phyloP scores from a whole-genome alignment of 192 early-diverging fungal species.

The Coemansia pectinata region DNA sequence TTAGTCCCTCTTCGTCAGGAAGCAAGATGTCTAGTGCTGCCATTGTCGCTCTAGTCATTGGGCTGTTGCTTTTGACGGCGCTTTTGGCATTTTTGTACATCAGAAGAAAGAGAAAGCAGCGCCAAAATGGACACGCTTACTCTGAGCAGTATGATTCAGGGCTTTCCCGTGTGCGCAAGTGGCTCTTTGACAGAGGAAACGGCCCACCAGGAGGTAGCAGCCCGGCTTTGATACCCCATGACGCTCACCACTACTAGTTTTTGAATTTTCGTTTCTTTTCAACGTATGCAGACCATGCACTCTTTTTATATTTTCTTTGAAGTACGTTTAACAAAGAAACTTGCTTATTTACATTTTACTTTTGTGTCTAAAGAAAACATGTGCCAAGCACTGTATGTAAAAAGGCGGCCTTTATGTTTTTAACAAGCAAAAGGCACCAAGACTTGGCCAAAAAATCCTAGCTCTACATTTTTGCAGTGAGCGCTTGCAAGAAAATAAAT shows the following conservation, averaged over 20 bases:
- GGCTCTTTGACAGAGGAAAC: background rate
- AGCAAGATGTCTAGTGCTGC: conserved; percentile 10
- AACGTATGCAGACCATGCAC: background rate
- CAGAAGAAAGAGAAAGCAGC: background rate
- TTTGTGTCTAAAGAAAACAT: background rate
- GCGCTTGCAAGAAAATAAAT: background rate
- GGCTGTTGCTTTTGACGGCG: conserved; percentile 10
- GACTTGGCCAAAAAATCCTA: background rate
- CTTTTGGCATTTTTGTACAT: conserved; percentile 10
- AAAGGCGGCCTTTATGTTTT: background rate
- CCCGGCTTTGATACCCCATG: background rate
- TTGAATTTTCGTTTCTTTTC: background rate
- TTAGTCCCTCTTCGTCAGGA: background rate
- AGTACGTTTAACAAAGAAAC: background rate
- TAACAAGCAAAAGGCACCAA: background rate
- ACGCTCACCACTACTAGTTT: background rate
- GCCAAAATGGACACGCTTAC: background rate
- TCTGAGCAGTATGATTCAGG: background rate
- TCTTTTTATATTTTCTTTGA: background rate
- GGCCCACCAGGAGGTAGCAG: background rate
- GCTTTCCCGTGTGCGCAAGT: background rate
- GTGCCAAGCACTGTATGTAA: background rate
- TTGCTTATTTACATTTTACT: background rate
- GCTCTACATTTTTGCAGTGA: background rate
- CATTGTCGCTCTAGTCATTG: conserved; percentile 15